Conservation (phyloP, 139 green algal species). For the Eudorina sp. region DNA sequence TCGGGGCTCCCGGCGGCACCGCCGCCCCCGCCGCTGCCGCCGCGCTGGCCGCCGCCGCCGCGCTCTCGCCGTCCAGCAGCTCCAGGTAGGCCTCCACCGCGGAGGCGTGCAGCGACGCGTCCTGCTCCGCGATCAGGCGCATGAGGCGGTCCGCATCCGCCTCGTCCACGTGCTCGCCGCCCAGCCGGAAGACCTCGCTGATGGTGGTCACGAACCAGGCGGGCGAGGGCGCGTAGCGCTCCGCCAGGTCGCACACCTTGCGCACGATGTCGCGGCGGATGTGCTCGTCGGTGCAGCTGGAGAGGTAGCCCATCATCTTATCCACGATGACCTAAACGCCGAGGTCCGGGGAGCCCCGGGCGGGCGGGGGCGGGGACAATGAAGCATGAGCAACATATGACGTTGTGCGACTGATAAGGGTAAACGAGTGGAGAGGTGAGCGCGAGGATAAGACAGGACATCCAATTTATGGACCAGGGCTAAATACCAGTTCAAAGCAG, state of each 20-base stretch:
- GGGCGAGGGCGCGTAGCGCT: constrained; percentile 91
- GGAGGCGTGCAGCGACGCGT: constrained; percentile 60
- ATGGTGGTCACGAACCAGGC: constrained; percentile 95
- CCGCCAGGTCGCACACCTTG: constrained; percentile 85
- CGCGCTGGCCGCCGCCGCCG: neutral
- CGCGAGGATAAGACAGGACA: too few relatives aligned
- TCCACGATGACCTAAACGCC: constrained; percentile 89
- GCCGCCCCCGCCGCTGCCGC: neutral
- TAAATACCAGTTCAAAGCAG: too few relatives aligned
- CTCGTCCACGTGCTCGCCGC: constrained; percentile 84
- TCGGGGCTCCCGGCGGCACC: neutral
- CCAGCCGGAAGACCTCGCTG: constrained; percentile 89
- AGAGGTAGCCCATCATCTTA: constrained; percentile 93
- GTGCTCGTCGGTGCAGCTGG: constrained; percentile 73
- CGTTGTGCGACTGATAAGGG: too few relatives aligned
- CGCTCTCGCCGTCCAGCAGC: constrained; percentile 53
- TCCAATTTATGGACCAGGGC: too few relatives aligned
- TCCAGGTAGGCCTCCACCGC: constrained; percentile 76
- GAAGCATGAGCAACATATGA: too few relatives aligned
- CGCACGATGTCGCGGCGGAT: constrained; percentile 69
- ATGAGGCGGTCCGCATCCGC: constrained; percentile 86
- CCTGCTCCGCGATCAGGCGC: constrained; percentile 91
- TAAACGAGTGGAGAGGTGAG: too few relatives aligned
- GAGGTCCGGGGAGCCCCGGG: too few relatives aligned
- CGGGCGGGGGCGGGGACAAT: too few relatives aligned